Base-by-base conservation (phyloP, 106 monocot species). In the Dioscorea zingiberensis region DNA sequence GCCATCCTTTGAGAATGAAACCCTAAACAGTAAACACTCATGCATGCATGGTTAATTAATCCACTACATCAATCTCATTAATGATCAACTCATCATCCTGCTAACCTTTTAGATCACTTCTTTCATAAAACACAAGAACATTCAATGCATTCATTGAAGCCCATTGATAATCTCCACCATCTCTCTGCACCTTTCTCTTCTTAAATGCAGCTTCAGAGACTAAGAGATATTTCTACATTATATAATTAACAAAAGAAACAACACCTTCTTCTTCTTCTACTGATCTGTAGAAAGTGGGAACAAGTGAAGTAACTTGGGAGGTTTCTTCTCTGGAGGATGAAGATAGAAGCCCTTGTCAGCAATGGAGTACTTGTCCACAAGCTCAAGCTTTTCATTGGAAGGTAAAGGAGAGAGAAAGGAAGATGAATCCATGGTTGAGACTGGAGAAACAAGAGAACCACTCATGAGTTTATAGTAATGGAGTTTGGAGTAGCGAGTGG, bases 251-350 rank as follows among this genome's bases (percentile, higher is more conserved):
- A 21, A 23, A 56, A 23, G 23, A 24, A 56, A 24, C n/a, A 22
- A 56, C 8, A 27, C 2, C 60, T 16, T 60, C 27, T 3, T 17
- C 29, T 16, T 0, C 13, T 16, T 29, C 29, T 23, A 38, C 1
- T 27, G 8, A 21, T 32, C 26, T 18, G 69, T 63, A 9, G 25
- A 21, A 55, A 76, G 53, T 27, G 76, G 76, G 56, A 76, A 76
- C 56, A 76, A 55, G 3, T 69, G 55, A 44, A 76, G 53, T 32
- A 76, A 38, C 76, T 69, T 62, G 12, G 76, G 76, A 24, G 62
- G 60, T 25, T 23, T 55, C 17, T 69, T 30, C 26, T 69, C 54
- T 7, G 76, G 62, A 18, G 68, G 51, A 54, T 76, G 76, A 13
- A 76, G 63, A 28, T 63, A 76, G 63, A 69, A 76, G 1, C 69